Base-by-base conservation (phyloP, 2,329 filamentous ascomycete species). In the Colletotrichum graminicola region DNA sequence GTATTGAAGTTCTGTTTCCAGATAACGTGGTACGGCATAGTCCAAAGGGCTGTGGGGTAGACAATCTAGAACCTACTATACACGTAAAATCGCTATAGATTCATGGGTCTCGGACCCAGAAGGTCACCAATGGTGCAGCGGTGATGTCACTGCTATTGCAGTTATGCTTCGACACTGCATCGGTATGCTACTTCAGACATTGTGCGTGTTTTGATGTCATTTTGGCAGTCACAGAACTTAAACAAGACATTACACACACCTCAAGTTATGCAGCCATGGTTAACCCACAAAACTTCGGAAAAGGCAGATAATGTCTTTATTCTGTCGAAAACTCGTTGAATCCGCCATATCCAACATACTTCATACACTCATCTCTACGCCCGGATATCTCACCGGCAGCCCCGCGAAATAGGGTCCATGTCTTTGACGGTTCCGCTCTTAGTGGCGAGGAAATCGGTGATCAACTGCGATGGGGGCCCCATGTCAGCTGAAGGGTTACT, bases 381-480 rank as follows among this genome's bases (percentile, higher is more conserved):
- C 61, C 5, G 1, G 5, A n/a, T 21, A 11, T 45, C 52, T 66
- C 34, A 67, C 36, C 49, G 45, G 11, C 36, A 57, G 3, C 45
- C 32, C 16, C 69, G 52, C 6, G 64, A 5, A 34, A 61, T 61
- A 4, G 65, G 65, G 26, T 59, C 69, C 6, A 34, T 3, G 2
- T 34, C 45, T 12, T 43, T 49, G 0, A 59, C n/a, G 18, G 68
- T 41, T 7, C 57, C 65, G 14, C 43, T 45, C 32, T 71, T 63
- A 1, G 45, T 68, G 52, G 69, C 65, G 18, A 72, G 39, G 21
- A 72, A 72, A n/a, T 72, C 69, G 7, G 45, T 63, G 11, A 72
- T 72, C 1, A 68, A 11, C 14, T 72, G 66, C 5, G 69, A 68
- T 2, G 69, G 69, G 14, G 69, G 65, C 6, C 54, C 66, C 10